phyloP scores from a whole-genome alignment of 306 rosid genomes.

The Ammopiptanthus mongolicus region DNA sequence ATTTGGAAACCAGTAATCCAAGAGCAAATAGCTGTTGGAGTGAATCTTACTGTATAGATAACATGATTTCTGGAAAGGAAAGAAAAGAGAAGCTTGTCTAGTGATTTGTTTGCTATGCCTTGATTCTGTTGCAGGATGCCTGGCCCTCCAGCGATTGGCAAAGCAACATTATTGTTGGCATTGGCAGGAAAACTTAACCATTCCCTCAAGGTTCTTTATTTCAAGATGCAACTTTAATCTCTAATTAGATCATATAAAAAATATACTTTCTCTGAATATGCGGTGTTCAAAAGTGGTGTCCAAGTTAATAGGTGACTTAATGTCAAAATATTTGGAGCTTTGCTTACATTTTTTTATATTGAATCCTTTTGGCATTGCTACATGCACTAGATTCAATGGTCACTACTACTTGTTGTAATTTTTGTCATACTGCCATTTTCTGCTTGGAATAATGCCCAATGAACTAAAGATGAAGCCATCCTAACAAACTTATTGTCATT shows the following conservation, averaged over 20 bases:
- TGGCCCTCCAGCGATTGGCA: slow-evolving; percentile 57
- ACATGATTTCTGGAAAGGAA: background rate
- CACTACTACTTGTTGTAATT: background rate
- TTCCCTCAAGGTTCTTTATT: slow-evolving; percentile 42
- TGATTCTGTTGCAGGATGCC: slow-evolving; percentile 37
- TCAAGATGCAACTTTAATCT: background rate
- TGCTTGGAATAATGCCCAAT: background rate
- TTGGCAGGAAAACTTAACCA: slow-evolving; percentile 42
- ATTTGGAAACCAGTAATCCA: background rate
- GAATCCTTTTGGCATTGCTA: background rate
- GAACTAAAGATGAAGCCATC: background rate
- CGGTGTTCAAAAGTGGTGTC: background rate
- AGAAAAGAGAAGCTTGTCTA: background rate
- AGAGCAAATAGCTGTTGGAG: background rate
- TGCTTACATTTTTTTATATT: background rate
- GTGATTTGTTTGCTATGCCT: slow-evolving; percentile 7
- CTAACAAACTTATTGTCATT: background rate
- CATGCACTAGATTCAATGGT: background rate
- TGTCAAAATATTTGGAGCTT: background rate
- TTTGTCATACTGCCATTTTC: background rate
- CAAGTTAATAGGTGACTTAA: background rate
- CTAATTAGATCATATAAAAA: background rate
- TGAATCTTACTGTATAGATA: background rate
- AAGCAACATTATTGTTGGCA: slow-evolving; percentile 44
- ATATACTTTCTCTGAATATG: background rate